Evolutionary conservation across 2,329 filamentous ascomycete genomes (phyloP).

Genomic region (Aspergillus alliaceus): DNA sequence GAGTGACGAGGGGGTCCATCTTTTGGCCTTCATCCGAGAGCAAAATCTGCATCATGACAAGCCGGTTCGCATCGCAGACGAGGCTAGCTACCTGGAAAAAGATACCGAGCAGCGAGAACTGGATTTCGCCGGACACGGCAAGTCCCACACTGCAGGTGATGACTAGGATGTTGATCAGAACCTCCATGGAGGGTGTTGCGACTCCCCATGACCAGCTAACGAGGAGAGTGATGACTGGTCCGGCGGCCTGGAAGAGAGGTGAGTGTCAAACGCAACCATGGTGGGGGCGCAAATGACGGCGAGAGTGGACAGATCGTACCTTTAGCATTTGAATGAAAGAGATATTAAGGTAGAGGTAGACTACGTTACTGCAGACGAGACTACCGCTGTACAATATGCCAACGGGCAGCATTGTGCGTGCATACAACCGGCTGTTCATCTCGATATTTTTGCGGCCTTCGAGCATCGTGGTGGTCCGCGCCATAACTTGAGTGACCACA

Average conservation of each 20-base stretch:
- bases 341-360: constrained; percentile 89
- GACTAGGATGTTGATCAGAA: constrained; percentile 83
- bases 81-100: constrained; percentile 69
- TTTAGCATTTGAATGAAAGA: constrained; percentile 99
- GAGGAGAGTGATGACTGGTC: constrained; percentile 86
- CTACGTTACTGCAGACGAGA: constrained; percentile 91
- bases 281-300: no score
- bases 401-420: constrained; percentile 89
- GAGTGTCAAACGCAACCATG: no score
- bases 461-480: constrained; percentile 79
- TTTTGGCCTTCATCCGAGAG: constrained; percentile 71
- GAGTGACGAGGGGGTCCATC: constrained; percentile 80
- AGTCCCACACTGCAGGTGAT: constrained; percentile 91
- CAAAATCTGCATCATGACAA: constrained; percentile 79
- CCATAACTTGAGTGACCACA: constrained; percentile 85
- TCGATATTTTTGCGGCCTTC: constrained; percentile 90
- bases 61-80: constrained; percentile 71
- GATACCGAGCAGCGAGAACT: constrained; percentile 67
- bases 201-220: constrained; percentile 82
- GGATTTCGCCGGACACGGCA: constrained; percentile 88
- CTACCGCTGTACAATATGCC: constrained; percentile 91
- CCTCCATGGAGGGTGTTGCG: constrained; percentile 73
- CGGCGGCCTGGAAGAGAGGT: constrained; percentile 67
- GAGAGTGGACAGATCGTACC: constrained; percentile 53
- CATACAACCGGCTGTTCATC: constrained; percentile 87